These are phyloP conservation scores for Wolfiporia cocos DNA, from an alignment of 1,284 basidiomycete species.

Conservation along the genomic window DNA sequence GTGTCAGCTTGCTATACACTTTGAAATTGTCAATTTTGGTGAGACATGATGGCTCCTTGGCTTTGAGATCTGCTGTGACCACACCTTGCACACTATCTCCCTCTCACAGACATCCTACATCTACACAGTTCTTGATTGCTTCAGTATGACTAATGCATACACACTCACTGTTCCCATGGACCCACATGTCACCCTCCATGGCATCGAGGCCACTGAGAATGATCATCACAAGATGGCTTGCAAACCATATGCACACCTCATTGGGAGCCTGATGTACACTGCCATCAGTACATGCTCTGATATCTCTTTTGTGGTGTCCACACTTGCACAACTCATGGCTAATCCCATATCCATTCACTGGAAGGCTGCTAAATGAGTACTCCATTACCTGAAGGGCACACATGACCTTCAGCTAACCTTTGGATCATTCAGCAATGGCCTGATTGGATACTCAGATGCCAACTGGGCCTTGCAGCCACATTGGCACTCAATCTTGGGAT, in stretches of 20 bases:
- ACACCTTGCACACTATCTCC: slow-evolving; percentile 14
- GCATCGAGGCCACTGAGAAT: slow-evolving; percentile 6
- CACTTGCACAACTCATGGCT: slow-evolving; percentile 29
- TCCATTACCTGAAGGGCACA: slow-evolving; percentile 37
- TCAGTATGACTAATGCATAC: slow-evolving; percentile 25
- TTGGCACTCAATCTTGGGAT: no score
- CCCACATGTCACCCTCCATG: slow-evolving; percentile 14
- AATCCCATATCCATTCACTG: slow-evolving; percentile 26
- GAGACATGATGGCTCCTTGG: slow-evolving; percentile 17
- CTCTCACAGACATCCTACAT: slow-evolving; percentile 35
- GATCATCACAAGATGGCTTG: slow-evolving; percentile 5
- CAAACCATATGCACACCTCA: slow-evolving; percentile 6
- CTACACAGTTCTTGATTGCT: slow-evolving; percentile 27
- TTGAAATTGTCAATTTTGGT: slow-evolving; percentile 18
- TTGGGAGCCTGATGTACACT: slow-evolving; percentile 35
- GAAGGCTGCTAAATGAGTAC: slow-evolving; percentile 29
- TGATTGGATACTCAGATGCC: no score
- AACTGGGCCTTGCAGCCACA: no score
- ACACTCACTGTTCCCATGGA: slow-evolving; percentile 28
- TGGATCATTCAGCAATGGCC: no score
- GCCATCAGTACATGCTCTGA: slow-evolving; percentile 37
- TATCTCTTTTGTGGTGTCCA: slow-evolving; percentile 30
- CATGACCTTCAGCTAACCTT: slow-evolving; percentile 23
- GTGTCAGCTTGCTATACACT: slow-evolving; percentile 16
- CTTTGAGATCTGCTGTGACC: slow-evolving; percentile 24